Conservation (phyloP, 371 early-diverging fungal genomes). For the Haplosporangium sp. region DNA sequence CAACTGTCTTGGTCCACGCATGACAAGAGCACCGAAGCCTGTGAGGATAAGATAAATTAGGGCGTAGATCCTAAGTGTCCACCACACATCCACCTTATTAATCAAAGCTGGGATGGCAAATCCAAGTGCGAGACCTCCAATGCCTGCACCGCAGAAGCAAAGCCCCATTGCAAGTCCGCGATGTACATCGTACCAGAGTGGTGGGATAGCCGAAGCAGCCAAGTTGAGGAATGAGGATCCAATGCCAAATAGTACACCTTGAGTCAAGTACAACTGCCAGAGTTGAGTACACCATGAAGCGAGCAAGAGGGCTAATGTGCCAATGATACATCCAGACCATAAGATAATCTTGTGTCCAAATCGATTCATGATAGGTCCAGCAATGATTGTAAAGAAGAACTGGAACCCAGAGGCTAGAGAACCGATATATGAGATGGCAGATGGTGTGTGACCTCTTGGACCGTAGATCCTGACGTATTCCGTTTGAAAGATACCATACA, state of each 20-base stretch:
- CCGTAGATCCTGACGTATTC: slow-evolving; percentile 35
- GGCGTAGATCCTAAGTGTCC: slow-evolving; percentile 76
- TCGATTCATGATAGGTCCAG: slow-evolving; percentile 62
- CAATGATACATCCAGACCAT: slow-evolving; percentile 61
- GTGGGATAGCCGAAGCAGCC: slow-evolving; percentile 72
- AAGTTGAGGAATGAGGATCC: slow-evolving; percentile 77
- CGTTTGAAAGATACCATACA: slow-evolving; percentile 51
- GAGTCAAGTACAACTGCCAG: slow-evolving; percentile 78
- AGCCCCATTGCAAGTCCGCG: slow-evolving; percentile 82
- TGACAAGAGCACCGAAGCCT: slow-evolving; percentile 58
- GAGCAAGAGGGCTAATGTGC: slow-evolving; percentile 67
- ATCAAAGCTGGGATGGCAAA: slow-evolving; percentile 67
- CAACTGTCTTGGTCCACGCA: slow-evolving; percentile 60
- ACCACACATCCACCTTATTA: slow-evolving; percentile 63
- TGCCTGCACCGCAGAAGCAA: slow-evolving; percentile 75
- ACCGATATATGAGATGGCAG: slow-evolving; percentile 37
- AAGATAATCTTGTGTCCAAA: slow-evolving; percentile 68
- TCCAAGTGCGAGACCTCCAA: slow-evolving; percentile 75
- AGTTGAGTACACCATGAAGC: slow-evolving; percentile 71
- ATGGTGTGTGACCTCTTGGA: slow-evolving; percentile 22
- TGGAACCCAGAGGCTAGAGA: slow-evolving; percentile 50
- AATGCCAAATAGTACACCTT: slow-evolving; percentile 77
- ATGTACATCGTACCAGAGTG: slow-evolving; percentile 77
- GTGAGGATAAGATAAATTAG: slow-evolving; percentile 68
- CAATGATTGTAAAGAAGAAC: slow-evolving; percentile 55